Evolutionary conservation across 2,329 filamentous ascomycete genomes (phyloP), one percentile per base, ranked within the genome.

Genomic region (Alternaria arborescens): DNA sequence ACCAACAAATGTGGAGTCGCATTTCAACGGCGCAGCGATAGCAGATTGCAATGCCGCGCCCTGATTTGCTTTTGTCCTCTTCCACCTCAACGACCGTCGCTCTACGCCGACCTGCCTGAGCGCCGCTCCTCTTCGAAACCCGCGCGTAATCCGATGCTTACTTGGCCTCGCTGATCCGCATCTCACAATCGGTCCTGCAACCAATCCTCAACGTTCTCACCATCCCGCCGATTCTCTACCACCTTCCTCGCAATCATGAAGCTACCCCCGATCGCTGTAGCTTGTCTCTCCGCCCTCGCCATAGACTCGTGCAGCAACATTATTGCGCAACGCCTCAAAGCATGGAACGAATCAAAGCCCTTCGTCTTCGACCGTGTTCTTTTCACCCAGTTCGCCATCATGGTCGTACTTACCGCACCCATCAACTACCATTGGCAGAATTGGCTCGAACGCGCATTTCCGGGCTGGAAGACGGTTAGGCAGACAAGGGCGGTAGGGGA

Each of bases 371-470:
- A 78, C 61, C 65, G 67, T 48, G 68, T 73, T 54, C 74, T 78
- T 55, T 79, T 79, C 69, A 66, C 73, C 56, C 77, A 77, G 58
- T 77, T 79, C 60, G 70, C 74, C 44, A 67, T 92, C 59, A 95
- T 90, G 81, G 86, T 89, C 57, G 73, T 91, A 36, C 74, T 97
- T 58, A 89, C 85, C 73, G 90, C 90, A 26, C 93, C 93, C 1
- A 89, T 91, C 42, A 97, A 97, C 79, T 92, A 92, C 74, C 78
- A 91, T 70, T 97, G 93, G 93, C 93, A 97, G 83, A 85, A 88
- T 40, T 91, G 86, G 77, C 85, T 97, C 38, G 93, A 97, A 77
- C 81, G 84, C 8, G 81, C 84, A 5, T 96, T 93, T 72, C 93
- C 93, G 0, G 89, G 90, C 0, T 78, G 74, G 74, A 75, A 69